Conservation (phyloP, 2,329 filamentous ascomycete species). For the Penicillium glabrum region DNA sequence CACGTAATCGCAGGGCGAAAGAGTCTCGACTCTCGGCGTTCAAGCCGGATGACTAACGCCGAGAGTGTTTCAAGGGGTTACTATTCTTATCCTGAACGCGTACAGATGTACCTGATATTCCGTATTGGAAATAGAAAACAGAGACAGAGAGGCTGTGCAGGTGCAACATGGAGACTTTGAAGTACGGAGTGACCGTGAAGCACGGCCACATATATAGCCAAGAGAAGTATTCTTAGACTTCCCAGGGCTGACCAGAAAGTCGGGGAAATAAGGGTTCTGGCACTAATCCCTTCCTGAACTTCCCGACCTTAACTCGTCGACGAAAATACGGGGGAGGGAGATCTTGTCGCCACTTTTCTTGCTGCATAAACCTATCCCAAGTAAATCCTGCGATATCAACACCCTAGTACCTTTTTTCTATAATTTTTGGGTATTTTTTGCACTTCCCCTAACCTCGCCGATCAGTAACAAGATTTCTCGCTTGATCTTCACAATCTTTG, state of each 20-base stretch:
- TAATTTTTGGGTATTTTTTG: not conserved
- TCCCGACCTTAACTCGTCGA: constrained; percentile 25
- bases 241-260: constrained; percentile 22
- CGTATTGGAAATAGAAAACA: not conserved
- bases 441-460: not conserved
- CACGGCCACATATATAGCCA: not conserved
- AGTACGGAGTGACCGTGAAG: not conserved
- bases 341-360: constrained; percentile 22
- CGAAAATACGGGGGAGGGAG: constrained; percentile 23
- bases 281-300: constrained; percentile 29
- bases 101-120: not conserved
- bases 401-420: not conserved
- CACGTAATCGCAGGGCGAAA: not conserved
- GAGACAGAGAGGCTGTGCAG: not conserved
- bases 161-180: constrained; percentile 1
- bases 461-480: not conserved
- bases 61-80: constrained; percentile 1
- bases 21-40: constrained; percentile 1
- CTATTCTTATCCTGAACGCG: constrained; percentile 15
- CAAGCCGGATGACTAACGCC: constrained; percentile 3
- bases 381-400: not conserved
- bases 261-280: constrained; percentile 7
- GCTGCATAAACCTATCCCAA: not conserved
- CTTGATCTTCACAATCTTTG: not conserved
- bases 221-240: constrained; percentile 10